Evolutionary conservation across 2,329 filamentous ascomycete species (phyloP).

Genomic region (Alternaria brassicicola): DNA sequence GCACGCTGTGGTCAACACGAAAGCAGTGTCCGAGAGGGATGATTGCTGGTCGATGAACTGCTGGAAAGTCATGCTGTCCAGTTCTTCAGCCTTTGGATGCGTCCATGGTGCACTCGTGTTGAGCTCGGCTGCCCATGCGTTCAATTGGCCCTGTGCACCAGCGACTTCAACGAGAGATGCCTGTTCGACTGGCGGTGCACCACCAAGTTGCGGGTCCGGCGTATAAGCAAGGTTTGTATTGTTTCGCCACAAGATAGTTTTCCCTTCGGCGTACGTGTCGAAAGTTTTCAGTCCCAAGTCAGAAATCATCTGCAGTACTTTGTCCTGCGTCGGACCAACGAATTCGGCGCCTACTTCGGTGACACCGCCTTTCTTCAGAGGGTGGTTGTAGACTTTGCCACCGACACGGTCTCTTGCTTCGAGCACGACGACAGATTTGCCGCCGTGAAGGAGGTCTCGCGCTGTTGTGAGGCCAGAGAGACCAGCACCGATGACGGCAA

Average conservation of each 20-base stretch:
- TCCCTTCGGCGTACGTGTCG: conserved; percentile 19
- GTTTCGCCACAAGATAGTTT: conserved; percentile 24
- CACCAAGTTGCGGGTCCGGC: conserved; percentile 16
- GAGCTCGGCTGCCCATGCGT: conserved; percentile 26
- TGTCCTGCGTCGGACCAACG: conserved; percentile 32
- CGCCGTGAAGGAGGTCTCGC: conserved; percentile 47
- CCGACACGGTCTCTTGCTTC: conserved; percentile 60
- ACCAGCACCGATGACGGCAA: conserved; percentile 56
- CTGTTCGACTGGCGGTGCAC: conserved; percentile 17
- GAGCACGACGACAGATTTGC: conserved; percentile 53
- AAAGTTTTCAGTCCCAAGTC: conserved; percentile 28
- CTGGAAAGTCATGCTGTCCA: conserved; percentile 23
- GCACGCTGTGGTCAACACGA: conserved; percentile 16
- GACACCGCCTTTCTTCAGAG: conserved; percentile 26
- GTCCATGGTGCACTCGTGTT: conserved; percentile 24
- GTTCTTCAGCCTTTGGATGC: conserved; percentile 17
- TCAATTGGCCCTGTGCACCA: conserved; percentile 15
- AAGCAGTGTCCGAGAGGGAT: conserved; percentile 12
- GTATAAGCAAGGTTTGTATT: conserved; percentile 14
- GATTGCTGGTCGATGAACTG: conserved; percentile 10
- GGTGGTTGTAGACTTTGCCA: conserved; percentile 55
- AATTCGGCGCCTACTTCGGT: conserved; percentile 34
- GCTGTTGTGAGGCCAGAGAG: conserved; percentile 36
- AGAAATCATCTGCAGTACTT: conserved; percentile 21
- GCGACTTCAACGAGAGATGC: conserved; percentile 18